Base-by-base conservation (phyloP, 2,329 filamentous ascomycete species). In the Fusarium sp. region DNA sequence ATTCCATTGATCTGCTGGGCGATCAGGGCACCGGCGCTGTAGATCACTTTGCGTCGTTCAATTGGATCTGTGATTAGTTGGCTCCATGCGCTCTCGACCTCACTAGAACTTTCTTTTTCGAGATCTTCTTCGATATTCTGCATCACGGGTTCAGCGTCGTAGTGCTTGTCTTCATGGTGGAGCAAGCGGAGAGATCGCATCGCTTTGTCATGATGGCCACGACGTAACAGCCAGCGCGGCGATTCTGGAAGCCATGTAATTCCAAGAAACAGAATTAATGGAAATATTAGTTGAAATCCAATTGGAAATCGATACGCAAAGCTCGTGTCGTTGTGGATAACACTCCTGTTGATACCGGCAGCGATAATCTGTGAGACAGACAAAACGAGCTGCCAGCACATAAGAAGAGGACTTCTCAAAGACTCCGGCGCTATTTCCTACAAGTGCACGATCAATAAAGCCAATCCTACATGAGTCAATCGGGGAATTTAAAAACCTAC, bases 1-100 rank as follows among this genome's bases (percentile, higher is more conserved):
- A 86, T 86, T 25, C 85, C 85, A 78, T 85, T 85, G 78, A 87
- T 84, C 77, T 87, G 85, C 72, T 87, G 85, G 5, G 84, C 83
- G 43, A 85, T 79, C 65, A 86, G 78, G 28, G 83, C 84, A 16
- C 85, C 85, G 12, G 81, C 81, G 21, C 81, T 81, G 74, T 82
- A 86, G 28, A 87, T 77, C 18, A 86, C 77, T 75, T 87, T 87
- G 35, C 84, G 81, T 21, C 85, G 79, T 75, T 86, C 85, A 38
- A 86, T 78, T 0, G 84, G 85, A 44, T 87, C 84, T 1, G 73
- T 80, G 62, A 86, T 21, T 4, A 86, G 79, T 9, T 81, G 78
- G 16, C 64, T 52, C 85, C 85, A 86, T 10, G 79, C 79, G 2
- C 83, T 81, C 38, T 81, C 72, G 3, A 70, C 69, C 9, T 78